Evolutionary conservation across 129 eudicot species (phyloP).

Genomic region (Gnaphalium uliginosum): DNA sequence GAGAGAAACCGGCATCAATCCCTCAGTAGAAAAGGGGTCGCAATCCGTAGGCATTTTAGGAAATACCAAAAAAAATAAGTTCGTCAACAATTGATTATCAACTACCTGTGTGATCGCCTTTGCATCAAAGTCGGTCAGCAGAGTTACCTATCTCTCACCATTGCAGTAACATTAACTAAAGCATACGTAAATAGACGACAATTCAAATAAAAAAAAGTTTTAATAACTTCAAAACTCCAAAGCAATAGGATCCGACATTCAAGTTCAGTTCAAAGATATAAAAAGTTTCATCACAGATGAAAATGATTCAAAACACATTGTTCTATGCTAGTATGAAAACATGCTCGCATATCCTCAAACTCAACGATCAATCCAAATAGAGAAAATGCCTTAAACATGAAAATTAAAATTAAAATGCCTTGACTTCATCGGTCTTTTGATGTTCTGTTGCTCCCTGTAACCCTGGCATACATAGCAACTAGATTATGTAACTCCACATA

Average conservation of each 20-base stretch:
- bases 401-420: not conserved
- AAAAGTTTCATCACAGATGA: not conserved
- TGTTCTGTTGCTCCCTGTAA: not conserved
- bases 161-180: no score
- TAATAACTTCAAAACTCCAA: no score
- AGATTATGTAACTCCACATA: not conserved
- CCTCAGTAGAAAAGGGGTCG: no score
- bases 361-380: not conserved
- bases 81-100: no score
- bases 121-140: no score
- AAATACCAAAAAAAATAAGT: no score
- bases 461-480: constrained; percentile 7
- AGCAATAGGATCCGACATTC: not conserved
- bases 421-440: not conserved
- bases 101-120: no score
- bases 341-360: constrained; percentile 9
- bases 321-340: constrained; percentile 10
- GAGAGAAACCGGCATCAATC: no score
- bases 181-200: no score
- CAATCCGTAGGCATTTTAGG: no score
- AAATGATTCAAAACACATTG: not conserved
- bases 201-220: no score
- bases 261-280: not conserved
- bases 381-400: not conserved
- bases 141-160: no score